Conservation (phyloP, 2,329 filamentous ascomycete genomes). For the Colletotrichum karsti region DNA sequence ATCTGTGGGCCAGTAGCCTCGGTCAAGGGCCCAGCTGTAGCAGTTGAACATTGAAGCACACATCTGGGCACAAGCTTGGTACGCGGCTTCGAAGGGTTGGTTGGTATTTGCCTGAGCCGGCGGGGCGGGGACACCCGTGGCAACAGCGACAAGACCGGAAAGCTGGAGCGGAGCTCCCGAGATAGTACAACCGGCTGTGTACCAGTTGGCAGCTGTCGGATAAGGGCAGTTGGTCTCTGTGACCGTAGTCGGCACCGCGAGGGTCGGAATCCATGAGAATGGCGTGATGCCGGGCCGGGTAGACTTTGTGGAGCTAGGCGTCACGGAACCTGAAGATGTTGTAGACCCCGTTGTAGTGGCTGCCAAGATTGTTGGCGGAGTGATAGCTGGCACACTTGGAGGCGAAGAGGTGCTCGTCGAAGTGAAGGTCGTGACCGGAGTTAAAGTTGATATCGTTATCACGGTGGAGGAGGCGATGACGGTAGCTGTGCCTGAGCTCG, state of each 20-base stretch:
- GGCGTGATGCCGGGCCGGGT: neutral
- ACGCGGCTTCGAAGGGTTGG: neutral
- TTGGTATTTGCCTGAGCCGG: neutral
- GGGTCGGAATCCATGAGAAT: neutral
- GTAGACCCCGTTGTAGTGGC: neutral
- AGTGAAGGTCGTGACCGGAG: too few species aligned
- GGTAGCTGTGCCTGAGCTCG: neutral
- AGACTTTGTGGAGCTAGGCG: neutral
- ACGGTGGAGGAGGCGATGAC: neutral
- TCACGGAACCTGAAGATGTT: neutral
- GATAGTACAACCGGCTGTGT: conserved; percentile 9
- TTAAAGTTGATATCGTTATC: neutral
- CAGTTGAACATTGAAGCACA: neutral
- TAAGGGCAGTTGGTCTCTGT: neutral
- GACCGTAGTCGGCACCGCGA: neutral
- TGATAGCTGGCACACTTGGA: neutral
- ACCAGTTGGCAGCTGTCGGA: conserved; percentile 4
- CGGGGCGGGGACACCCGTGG: conserved; percentile 4
- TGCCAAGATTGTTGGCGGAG: neutral
- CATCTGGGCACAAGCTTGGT: conserved; percentile 18
- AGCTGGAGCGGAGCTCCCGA: conserved; percentile 4
- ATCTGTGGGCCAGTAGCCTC: conserved; percentile 8
- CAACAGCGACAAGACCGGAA: neutral
- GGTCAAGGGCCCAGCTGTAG: conserved; percentile 13
- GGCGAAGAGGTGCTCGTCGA: neutral